Conservation (phyloP, 1,284 basidiomycete genomes). For the Cystobasidium sp. region DNA sequence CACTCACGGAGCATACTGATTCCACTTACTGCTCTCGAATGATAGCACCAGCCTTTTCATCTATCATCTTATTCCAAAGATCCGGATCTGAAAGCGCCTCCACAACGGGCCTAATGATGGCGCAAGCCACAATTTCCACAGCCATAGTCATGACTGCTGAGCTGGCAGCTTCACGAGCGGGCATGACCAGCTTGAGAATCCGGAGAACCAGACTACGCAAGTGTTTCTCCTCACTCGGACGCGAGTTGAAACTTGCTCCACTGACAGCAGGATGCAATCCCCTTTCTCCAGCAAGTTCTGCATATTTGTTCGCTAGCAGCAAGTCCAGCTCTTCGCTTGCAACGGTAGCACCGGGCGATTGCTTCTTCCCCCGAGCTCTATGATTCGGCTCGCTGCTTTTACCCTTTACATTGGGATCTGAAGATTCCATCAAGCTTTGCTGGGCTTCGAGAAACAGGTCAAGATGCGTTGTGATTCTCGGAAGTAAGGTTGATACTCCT, state of each 20-base stretch:
- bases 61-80: constrained; percentile 92
- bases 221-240: constrained; percentile 84
- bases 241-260: constrained; percentile 82
- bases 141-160: constrained; percentile 72
- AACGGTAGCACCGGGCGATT: constrained; percentile 75
- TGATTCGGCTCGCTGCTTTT: background rate
- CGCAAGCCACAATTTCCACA: constrained; percentile 80
- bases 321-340: constrained; percentile 86
- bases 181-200: constrained; percentile 72
- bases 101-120: constrained; percentile 81
- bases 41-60: constrained; percentile 83
- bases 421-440: constrained; percentile 43
- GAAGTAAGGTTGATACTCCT: constrained; percentile 79
- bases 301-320: constrained; percentile 77
- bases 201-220: constrained; percentile 72
- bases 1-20: background rate
- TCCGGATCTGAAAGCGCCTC: constrained; percentile 92
- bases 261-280: constrained; percentile 78
- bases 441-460: constrained; percentile 76
- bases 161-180: constrained; percentile 74
- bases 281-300: constrained; percentile 60
- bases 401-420: background rate
- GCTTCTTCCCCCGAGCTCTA: constrained; percentile 38
- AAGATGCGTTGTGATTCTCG: constrained; percentile 83
- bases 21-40: constrained; percentile 81